Conservation (phyloP, 176 grass and related monocot genomes). For the Cenchrus fungigraminus region DNA sequence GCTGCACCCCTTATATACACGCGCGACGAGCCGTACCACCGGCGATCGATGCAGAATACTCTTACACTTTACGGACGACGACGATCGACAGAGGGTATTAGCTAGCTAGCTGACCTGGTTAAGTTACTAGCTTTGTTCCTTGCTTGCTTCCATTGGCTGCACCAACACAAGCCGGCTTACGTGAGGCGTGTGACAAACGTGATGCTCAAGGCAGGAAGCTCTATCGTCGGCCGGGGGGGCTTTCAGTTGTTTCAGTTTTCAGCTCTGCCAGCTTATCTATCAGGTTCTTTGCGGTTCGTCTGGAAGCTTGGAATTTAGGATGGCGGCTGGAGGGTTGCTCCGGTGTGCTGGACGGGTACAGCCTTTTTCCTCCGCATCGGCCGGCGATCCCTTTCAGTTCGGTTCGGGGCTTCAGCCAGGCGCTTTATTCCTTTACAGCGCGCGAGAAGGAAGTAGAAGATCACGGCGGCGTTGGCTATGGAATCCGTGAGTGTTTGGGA, state of each 20-base stretch:
- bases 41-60: neutral
- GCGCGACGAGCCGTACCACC: neutral
- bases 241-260: neutral
- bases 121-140: constrained; percentile 58
- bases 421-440: constrained; percentile 25
- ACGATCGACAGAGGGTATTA: neutral
- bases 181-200: constrained; percentile 51
- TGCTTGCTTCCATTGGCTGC: constrained; percentile 64
- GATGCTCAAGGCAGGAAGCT: constrained; percentile 71
- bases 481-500: constrained; percentile 33
- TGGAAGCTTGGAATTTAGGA: constrained; percentile 6
- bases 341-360: constrained; percentile 29
- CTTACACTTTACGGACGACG: neutral
- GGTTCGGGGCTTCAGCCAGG: constrained; percentile 7
- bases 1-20: constrained; percentile 46
- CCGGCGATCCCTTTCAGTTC: constrained; percentile 31
- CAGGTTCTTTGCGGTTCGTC: constrained; percentile 37
- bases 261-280: neutral
- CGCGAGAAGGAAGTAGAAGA: neutral
- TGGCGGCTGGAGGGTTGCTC: neutral
- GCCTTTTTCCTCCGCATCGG: constrained; percentile 33
- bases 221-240: neutral
- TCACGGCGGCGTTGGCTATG: constrained; percentile 22
- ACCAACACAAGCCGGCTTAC: constrained; percentile 36
- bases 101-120: neutral